Evolutionary conservation across 768 basidiomycete genomes (phyloP).

Genomic region (Naganishia vishniacii): DNA sequence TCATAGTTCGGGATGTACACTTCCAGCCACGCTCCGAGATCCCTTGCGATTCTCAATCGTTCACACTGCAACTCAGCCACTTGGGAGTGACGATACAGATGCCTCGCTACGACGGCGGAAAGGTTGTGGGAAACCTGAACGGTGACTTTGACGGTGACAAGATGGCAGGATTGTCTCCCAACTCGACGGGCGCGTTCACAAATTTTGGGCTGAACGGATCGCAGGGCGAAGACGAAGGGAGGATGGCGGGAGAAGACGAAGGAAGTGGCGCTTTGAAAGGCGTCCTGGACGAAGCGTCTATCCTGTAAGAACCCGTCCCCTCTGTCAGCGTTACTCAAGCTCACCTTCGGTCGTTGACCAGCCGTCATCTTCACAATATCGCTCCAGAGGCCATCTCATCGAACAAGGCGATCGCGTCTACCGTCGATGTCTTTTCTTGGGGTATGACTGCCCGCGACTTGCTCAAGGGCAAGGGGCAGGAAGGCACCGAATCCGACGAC

Average conservation of each 20-base stretch:
- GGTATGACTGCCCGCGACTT: slow-evolving; percentile 40
- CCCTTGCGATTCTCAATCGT: not conserved
- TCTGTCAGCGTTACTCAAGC: not conserved
- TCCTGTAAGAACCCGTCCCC: not conserved
- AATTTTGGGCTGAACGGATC: not conserved
- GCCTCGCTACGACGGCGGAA: slow-evolving; percentile 14
- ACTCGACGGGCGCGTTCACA: not conserved
- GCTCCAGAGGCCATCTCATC: slow-evolving; percentile 34
- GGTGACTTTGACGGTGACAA: slow-evolving; percentile 7
- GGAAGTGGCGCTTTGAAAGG: not conserved
- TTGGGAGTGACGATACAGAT: not conserved
- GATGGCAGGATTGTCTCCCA: not conserved
- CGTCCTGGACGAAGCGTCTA: not conserved
- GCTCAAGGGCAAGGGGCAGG: slow-evolving; percentile 31
- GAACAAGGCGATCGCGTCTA: not conserved
- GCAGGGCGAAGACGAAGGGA: not conserved
- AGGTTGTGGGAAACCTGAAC: not conserved
- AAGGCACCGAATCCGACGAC: slow-evolving; percentile 22
- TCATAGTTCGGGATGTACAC: not conserved
- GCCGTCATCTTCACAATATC: slow-evolving; percentile 31
- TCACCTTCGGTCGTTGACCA: not conserved
- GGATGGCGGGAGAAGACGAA: not conserved
- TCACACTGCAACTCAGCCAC: slow-evolving; percentile 7
- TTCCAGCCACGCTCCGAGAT: not conserved
- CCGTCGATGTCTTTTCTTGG: slow-evolving; percentile 39